Evolutionary conservation across 139 green algal species (phyloP).

Genomic region (Astrephomene gubernaculifera): DNA sequence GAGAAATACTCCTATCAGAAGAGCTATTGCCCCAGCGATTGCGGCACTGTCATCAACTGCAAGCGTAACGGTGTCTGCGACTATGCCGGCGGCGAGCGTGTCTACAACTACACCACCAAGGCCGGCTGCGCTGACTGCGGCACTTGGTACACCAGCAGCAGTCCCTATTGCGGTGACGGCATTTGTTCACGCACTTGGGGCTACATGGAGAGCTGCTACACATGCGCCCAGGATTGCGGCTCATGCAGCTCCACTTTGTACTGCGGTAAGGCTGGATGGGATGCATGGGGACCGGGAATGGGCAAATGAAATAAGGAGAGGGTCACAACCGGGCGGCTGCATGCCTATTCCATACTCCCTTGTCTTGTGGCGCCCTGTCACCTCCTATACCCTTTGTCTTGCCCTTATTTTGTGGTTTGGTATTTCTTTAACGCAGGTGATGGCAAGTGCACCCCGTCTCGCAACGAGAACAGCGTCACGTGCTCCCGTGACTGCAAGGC

Average conservation of each 20-base stretch:
- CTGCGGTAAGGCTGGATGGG: conserved; percentile 7
- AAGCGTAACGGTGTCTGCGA: conserved; percentile 31
- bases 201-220: conserved; percentile 7
- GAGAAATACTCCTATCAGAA: not conserved
- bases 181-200: not conserved
- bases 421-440: conserved; percentile 10
- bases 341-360: not conserved
- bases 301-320: no score
- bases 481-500: conserved; percentile 24
- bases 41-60: not conserved
- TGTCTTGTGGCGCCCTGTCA: not conserved
- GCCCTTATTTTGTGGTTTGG: no score
- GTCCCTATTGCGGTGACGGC: conserved; percentile 16
- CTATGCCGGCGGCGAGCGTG: not conserved
- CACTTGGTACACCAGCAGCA: not conserved
- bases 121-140: conserved; percentile 19
- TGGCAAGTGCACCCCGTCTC: not conserved
- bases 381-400: no score
- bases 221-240: conserved; percentile 3
- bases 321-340: no score
- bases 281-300: no score
- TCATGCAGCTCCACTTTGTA: not conserved
- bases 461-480: not conserved
- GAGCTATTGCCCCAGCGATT: conserved; percentile 13
- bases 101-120: not conserved